Percentiles rank a stretch among this genome's conserved stretches.
These are phyloP conservation scores for Phaeolepiota aurea DNA, from an alignment of 768 basidiomycete species.

Conservation along the genomic window DNA sequence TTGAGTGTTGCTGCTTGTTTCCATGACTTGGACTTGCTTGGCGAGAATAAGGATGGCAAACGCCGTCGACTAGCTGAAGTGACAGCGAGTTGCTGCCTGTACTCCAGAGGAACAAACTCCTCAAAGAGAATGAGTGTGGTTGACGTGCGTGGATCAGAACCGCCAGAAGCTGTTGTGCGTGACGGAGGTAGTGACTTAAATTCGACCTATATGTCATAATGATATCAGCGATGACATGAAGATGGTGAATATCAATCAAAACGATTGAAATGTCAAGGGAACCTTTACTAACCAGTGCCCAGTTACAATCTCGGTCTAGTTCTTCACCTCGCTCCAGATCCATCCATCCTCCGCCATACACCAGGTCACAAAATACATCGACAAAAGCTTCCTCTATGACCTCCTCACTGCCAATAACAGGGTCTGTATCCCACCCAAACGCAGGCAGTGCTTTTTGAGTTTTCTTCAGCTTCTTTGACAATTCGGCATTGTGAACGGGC, in stretches of 20 bases:
- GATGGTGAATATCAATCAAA: neutral
- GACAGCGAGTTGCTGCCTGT: slow-evolving; percentile 65
- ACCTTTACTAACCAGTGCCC: slow-evolving; percentile 67
- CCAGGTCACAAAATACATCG: slow-evolving; percentile 75
- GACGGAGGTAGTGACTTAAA: slow-evolving; percentile 67
- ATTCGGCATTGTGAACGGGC: slow-evolving; percentile 67
- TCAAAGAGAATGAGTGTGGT: slow-evolving; percentile 78
- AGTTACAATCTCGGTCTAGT: slow-evolving; percentile 81
- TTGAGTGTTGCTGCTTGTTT: slow-evolving; percentile 79
- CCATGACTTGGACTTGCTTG: slow-evolving; percentile 55
- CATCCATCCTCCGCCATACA: slow-evolving; percentile 83
- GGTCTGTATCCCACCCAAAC: slow-evolving; percentile 91
- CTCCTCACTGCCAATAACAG: slow-evolving; percentile 69
- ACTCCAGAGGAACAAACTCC: slow-evolving; percentile 89
- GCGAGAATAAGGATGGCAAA: slow-evolving; percentile 61
- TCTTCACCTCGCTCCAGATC: slow-evolving; percentile 67
- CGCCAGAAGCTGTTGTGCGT: slow-evolving; percentile 24
- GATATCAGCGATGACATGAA: neutral
- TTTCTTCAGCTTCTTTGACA: slow-evolving; percentile 78
- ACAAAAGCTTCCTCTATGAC: slow-evolving; percentile 88
- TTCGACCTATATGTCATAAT: slow-evolving; percentile 50
- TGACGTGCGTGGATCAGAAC: slow-evolving; percentile 62
- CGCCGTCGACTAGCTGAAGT: slow-evolving; percentile 45
- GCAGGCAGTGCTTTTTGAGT: slow-evolving; percentile 71
- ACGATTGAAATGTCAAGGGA: neutral